A percentile compares a stretch with the other conserved stretches of the same genome.
Conservation (phyloP, 164 flowering plant species). For the Piper betle region DNA sequence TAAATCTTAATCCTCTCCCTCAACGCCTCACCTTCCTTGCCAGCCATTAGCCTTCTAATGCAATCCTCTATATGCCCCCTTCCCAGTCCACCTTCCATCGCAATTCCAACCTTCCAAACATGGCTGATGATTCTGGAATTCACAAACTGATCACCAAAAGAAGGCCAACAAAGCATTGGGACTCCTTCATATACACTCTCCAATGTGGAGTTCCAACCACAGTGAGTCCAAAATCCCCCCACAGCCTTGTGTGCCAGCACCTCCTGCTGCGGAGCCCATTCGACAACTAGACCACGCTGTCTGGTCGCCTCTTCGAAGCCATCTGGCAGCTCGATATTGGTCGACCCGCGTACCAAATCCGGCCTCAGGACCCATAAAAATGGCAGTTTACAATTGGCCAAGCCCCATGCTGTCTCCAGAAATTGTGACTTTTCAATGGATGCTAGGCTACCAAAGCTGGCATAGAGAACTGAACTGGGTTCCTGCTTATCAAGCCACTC, state of each 20-base stretch:
- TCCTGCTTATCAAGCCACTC: slow-evolving; percentile 25
- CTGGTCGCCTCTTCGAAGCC: background rate
- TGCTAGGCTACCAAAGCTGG: slow-evolving; percentile 22
- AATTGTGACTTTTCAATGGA: slow-evolving; percentile 12
- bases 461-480: too few relatives aligned
- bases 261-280: slow-evolving; percentile 25
- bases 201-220: slow-evolving; percentile 26
- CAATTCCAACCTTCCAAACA: background rate
- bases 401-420: slow-evolving; percentile 9
- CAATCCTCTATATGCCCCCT: slow-evolving; percentile 3
- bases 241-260: slow-evolving; percentile 23
- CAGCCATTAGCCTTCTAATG: too few relatives aligned
- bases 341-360: slow-evolving; percentile 14
- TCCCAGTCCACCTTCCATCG: slow-evolving; percentile 9
- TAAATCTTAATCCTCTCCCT: slow-evolving; percentile 8
- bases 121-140: slow-evolving; percentile 18
- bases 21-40: slow-evolving; percentile 14
- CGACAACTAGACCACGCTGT: slow-evolving; percentile 19
- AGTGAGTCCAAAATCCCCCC: slow-evolving; percentile 24
- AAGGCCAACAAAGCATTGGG: slow-evolving; percentile 22
- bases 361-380: slow-evolving; percentile 44
- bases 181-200: slow-evolving; percentile 22
- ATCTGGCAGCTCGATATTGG: slow-evolving; percentile 7
- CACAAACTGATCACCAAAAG: slow-evolving; percentile 14
- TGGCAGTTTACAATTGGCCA: slow-evolving; percentile 25